Base-by-base conservation (phyloP, 129 eudicot genomes). In the Apium graveolens region DNA sequence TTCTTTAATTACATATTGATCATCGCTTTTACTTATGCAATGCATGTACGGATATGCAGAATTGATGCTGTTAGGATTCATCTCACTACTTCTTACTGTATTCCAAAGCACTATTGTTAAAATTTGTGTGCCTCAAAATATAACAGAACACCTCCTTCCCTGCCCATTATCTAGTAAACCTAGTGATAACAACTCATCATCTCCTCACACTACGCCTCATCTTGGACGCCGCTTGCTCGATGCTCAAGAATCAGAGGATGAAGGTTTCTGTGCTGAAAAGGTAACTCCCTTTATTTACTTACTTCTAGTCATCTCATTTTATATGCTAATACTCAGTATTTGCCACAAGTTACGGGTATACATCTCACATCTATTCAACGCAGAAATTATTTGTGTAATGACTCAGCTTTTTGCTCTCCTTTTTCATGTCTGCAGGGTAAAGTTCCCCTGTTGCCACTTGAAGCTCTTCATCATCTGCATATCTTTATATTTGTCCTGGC, bases 401-500 rank as follows among this genome's bases (percentile, higher is more conserved):
- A 45, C 41, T 35, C 26, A 48, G 24, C 2, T n/a, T 43, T 5
- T 43, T 4, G 8, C 53, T 39, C 38, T 44, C 46, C 46, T 29
- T 18, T 55, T 18, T 0, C 63, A 65, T 38, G 17, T 38, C 55
- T 81, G 44, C 91, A 95, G 98, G 55, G 85, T 79, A 86, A 90
- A 82, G 97, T 91, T 65, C 98, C 96, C 42, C 46, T 91, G 76
- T 76, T 95, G 81, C 90, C 97, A 13, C 79, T 85, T 13, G 97
- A 91, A 83, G 94, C 89, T 42, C 57, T 92, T 80, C 98, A 95
- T 88, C 97, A 95, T 88, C 91, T 95, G 29, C 98, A 95, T 80
- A 91, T 93, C 83, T 93, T 93, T 83, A 93, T 93, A 75, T 93
- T 93, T 78, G 91, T 93, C 70, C 88, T 95, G 68, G 98, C 98